Conservation (phyloP, 78 protist species). For the Guillardia theta region DNA sequence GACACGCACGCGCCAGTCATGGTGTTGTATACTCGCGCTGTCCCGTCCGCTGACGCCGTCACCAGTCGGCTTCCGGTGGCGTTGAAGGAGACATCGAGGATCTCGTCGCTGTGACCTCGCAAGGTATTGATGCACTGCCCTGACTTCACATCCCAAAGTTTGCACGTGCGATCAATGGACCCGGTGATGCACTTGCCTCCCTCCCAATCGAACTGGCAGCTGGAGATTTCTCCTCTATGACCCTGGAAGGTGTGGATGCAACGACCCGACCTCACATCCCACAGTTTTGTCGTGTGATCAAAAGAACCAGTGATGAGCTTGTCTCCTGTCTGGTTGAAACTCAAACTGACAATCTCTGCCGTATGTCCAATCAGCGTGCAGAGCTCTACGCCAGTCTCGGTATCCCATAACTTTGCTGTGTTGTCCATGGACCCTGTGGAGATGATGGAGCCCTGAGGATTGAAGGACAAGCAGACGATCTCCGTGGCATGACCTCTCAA, state of each 20-base stretch:
- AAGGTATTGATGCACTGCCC: constrained; percentile 55
- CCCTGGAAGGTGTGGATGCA: constrained; percentile 56
- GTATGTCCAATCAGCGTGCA: constrained; percentile 68
- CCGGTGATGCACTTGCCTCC: constrained; percentile 42
- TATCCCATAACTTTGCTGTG: constrained; percentile 70
- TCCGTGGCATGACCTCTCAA: constrained; percentile 77
- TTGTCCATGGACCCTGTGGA: constrained; percentile 79
- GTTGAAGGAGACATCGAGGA: constrained; percentile 71
- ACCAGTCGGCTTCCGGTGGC: constrained; percentile 60
- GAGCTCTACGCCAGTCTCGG: constrained; percentile 54
- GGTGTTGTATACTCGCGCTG: constrained; percentile 63
- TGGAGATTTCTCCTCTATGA: constrained; percentile 60
- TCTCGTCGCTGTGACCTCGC: constrained; percentile 63
- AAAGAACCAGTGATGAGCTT: constrained; percentile 67
- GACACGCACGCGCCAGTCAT: constrained; percentile 51
- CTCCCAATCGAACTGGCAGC: constrained; percentile 6
- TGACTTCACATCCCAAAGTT: constrained; percentile 59
- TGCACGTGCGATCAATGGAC: constrained; percentile 69
- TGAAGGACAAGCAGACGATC: constrained; percentile 66
- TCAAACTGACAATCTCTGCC: constrained; percentile 67
- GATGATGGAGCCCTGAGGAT: constrained; percentile 51
- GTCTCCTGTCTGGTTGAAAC: constrained; percentile 57
- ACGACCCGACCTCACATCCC: constrained; percentile 63
- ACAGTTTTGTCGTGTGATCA: constrained; percentile 69
- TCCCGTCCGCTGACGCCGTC: constrained; percentile 69